A percentile compares a stretch with the other conserved stretches of the same genome.
Conservation (phyloP, 2,329 filamentous ascomycete genomes). For the Alternaria incomplexa region DNA sequence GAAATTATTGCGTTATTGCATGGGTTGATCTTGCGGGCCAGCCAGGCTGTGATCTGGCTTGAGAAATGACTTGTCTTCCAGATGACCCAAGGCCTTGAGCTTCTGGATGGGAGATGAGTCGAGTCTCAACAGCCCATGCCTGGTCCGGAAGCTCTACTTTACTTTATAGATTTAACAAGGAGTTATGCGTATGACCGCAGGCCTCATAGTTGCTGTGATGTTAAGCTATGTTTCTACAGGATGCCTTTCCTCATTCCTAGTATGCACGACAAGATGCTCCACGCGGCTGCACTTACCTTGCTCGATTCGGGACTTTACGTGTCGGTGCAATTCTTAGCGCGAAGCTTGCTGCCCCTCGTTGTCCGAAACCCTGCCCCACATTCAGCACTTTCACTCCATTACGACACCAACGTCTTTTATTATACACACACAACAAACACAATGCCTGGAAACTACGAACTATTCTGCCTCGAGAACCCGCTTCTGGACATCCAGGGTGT, state of each 20-base stretch:
- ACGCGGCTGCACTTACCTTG: slow-evolving; percentile 6
- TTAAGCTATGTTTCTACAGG: neutral
- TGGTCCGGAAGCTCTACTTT: neutral
- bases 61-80: neutral
- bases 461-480: slow-evolving; percentile 96
- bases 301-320: neutral
- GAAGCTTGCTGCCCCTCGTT: slow-evolving; percentile 19
- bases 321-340: slow-evolving; percentile 18
- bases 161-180: neutral
- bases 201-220: neutral
- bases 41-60: neutral
- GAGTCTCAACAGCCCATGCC: neutral
- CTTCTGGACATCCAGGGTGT: slow-evolving; percentile 94
- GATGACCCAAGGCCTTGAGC: neutral
- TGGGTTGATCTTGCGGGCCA: neutral
- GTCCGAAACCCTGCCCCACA: slow-evolving; percentile 26
- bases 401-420: slow-evolving; percentile 18
- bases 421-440: slow-evolving; percentile 26
- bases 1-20: neutral
- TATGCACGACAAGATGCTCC: neutral
- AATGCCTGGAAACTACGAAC: slow-evolving; percentile 88
- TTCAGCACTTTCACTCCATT: slow-evolving; percentile 18
- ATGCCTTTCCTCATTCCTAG: neutral
- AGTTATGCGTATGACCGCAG: neutral
- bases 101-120: neutral